phyloP scores from a whole-genome alignment of 352 stramenopile species.

The Phytophthora lateralis region DNA sequence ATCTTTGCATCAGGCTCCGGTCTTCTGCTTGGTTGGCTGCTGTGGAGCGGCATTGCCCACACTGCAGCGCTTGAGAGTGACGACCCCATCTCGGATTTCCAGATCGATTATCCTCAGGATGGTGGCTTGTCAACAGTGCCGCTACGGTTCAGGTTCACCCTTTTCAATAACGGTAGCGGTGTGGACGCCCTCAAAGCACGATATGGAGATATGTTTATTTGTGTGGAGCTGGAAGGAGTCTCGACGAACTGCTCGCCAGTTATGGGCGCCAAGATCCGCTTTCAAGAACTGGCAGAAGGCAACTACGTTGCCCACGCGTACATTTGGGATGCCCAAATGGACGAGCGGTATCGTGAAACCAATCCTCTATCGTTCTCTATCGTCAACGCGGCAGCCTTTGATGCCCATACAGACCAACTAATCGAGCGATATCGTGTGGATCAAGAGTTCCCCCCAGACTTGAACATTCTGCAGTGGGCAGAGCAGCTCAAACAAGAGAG shows the following conservation, averaged over 20 bases:
- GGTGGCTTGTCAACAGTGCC: not conserved
- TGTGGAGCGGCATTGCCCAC: not conserved
- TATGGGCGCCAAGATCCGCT: conserved; percentile 27
- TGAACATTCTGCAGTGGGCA: conserved; percentile 10
- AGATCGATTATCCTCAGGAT: conserved; percentile 4
- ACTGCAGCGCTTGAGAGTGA: not conserved
- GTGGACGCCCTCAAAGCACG: not conserved
- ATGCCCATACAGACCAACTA: not conserved
- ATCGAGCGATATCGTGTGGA: not conserved
- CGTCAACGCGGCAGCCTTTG: conserved; percentile 6
- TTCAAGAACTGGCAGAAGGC: conserved; percentile 3
- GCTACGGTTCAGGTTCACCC: conserved; percentile 2
- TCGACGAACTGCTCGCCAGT: conserved; percentile 7
- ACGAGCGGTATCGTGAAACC: not conserved
- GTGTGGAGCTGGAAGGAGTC: conserved; percentile 18
- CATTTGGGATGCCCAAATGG: conserved; percentile 1
- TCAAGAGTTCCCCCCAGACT: conserved; percentile 8
- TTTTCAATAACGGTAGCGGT: not conserved
- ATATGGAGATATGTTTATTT: conserved; percentile 8
- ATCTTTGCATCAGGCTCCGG: not conserved
- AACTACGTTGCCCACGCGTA: conserved; percentile 8
- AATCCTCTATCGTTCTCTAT: conserved; percentile 12
- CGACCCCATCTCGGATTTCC: not conserved
- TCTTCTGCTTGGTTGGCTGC: not conserved
- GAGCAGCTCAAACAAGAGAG: conserved; percentile 5